Evolutionary conservation across 1,284 basidiomycete genomes (phyloP).

Genomic region (Somion occarium): DNA sequence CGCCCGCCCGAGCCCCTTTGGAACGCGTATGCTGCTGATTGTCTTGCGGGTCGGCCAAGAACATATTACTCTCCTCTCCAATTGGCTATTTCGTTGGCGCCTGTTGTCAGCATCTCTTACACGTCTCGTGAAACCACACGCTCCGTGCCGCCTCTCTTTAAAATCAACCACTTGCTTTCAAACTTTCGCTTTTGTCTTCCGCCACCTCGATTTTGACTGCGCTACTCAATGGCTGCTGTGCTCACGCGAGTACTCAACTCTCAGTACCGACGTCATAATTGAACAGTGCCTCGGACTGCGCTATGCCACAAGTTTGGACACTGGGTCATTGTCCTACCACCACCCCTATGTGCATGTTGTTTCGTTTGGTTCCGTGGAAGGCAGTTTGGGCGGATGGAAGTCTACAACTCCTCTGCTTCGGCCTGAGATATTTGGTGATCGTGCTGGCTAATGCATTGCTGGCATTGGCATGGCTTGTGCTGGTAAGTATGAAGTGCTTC

Average conservation of each 20-base stretch:
- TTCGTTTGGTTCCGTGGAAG: conserved; percentile 4
- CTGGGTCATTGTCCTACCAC: no score
- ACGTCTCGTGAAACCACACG: not conserved
- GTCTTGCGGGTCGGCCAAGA: not conserved
- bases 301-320: no score
- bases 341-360: conserved; percentile 5
- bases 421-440: conserved; percentile 12
- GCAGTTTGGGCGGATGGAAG: conserved; percentile 2
- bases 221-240: not conserved
- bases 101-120: not conserved
- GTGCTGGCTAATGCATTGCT: conserved; percentile 11
- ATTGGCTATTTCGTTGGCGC: not conserved
- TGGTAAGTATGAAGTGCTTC: conserved; percentile 8
- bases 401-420: conserved; percentile 7
- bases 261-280: not conserved
- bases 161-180: not conserved
- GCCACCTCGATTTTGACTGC: not conserved
- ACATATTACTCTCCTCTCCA: not conserved
- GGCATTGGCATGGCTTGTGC: conserved; percentile 13
- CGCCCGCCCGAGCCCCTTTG: no score
- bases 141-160: not conserved
- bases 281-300: no score
- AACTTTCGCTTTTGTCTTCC: not conserved
- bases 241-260: not conserved
- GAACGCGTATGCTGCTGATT: not conserved